Evolutionary conservation across 306 rosid genomes (phyloP), one percentile per base, ranked within the genome.

Genomic region (Malus sylvestris): DNA sequence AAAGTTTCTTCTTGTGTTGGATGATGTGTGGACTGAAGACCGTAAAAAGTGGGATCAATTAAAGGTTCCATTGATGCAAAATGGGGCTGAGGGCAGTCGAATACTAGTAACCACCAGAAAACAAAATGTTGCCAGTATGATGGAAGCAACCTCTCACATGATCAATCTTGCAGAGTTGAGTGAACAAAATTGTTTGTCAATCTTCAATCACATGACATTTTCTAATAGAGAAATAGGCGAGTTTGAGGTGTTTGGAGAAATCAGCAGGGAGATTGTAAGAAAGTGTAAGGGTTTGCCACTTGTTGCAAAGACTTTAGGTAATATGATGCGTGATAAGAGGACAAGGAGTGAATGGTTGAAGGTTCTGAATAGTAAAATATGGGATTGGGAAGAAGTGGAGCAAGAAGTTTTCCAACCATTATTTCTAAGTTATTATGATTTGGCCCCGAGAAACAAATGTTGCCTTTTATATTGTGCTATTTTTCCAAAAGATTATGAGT

Each of bases 101-200:
- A 32, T 77, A 6, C 1, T 77, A 23, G 75, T 77, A 14, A 68
- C 81, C 5, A 76, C 80, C 1, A 10, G 80, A 42, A 76, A 76
- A 13, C 5, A 19, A 3, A 11, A 19, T 7, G 80, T 76, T 68
- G 68, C 63, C 5, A n/a, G 2, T n/a, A 68, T 57, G 68, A 76
- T 76, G 74, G 29, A 29, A 8, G 74, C 40, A 11, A 19, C 25
- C 12, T 18, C 9, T 4, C 4, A 15, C 18, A 63, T 18, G 46
- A 51, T 79, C 16, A 1, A 8, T 23, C 3, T 79, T 12, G 1
- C 20, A 6, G 4, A 2, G 2, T 25, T 72, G 82, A 63, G 61
- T 1, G 30, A 40, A 1, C 49, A 65, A 1, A 0, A 1, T 11
- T 40, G 78, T 49, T 55, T 52, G 25, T 23, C 22, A 1, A 25